phyloP scores from a whole-genome alignment of 2,329 filamentous ascomycete species.

The Ceratocystiopsis sp. region DNA sequence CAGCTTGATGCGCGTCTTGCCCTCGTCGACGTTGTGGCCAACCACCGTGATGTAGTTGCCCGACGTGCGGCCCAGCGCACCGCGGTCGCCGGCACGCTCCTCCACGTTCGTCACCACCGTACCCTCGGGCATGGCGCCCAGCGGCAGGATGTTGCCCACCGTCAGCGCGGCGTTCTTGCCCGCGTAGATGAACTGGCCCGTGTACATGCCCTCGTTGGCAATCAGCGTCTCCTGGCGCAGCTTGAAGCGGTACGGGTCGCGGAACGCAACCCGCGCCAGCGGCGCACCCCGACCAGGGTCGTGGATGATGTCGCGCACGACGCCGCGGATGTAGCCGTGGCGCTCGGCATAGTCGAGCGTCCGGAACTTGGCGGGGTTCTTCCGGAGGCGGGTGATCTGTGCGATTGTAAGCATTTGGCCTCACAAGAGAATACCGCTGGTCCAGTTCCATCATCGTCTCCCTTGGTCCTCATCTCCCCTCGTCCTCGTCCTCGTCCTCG shows the following conservation, averaged over 20 bases:
- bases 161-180: constrained; percentile 97
- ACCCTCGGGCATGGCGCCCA: constrained; percentile 92
- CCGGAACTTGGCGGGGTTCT: constrained; percentile 85
- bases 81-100: constrained; percentile 96
- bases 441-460: background rate
- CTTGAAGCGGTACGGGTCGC: constrained; percentile 97
- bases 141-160: constrained; percentile 92
- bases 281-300: constrained; percentile 96
- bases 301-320: constrained; percentile 99
- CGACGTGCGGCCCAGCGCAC: constrained; percentile 87
- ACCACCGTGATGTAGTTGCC: constrained; percentile 99
- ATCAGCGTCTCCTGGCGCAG: constrained; percentile 98
- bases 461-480: background rate
- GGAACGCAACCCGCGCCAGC: constrained; percentile 92
- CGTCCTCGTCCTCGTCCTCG: background rate
- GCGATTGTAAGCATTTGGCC: constrained; percentile 1
- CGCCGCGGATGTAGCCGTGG: constrained; percentile 93
- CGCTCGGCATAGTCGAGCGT: constrained; percentile 91
- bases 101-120: constrained; percentile 98
- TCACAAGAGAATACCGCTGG: background rate
- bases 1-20: constrained; percentile 99
- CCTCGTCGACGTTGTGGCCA: constrained; percentile 95
- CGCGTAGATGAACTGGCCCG: constrained; percentile 99
- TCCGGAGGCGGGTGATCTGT: constrained; percentile 79
- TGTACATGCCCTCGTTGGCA: constrained; percentile 99